Base-by-base conservation (phyloP, 2,329 filamentous ascomycete species). In the Aspergillus aculeatus region DNA sequence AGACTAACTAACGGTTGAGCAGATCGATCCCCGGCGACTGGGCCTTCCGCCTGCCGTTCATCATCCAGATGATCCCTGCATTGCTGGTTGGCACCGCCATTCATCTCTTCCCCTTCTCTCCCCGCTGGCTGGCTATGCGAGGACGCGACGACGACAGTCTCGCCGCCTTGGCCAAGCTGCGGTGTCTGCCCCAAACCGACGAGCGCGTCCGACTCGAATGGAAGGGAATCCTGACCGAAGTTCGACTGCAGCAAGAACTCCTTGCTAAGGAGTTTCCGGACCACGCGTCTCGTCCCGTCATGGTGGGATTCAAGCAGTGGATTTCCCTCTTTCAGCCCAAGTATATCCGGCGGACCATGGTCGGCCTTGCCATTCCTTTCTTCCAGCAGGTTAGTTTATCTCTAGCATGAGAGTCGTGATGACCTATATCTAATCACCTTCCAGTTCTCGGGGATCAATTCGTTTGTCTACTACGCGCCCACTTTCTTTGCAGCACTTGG, bases 51-150 rank as follows among this genome's bases (percentile, higher is more conserved):
- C 71, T 83, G 0, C 81, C 81, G 23, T 23, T 23, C 23, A 0
- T 82, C 3, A 69, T 83, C 5, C 81, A 83, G 57, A 78, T 80
- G 60, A 75, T 59, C 66, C 79, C 29, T 71, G 76, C 50, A 49
- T 68, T 73, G 12, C 50, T 73, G 2, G 59, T 73, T 1, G 66
- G 68, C 7, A 41, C 23, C 1, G 70, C 67, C 5, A 73, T 76
- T 19, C 61, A 71, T 38, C 80, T 81, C 64, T 73, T 83, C 55
- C 83, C 83, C 0, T 84, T 77, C 62, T 84, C 82, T 1, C 83
- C 83, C 1, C 77, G 83, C 14, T 84, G 82, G 76, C 75, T 84
- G 5, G 75, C 75, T 4, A 75, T 74, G 31, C 70, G 73, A 44
- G 75, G 74, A 21, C 74, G 77, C 5, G 73, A 82, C 44, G 70